A percentile compares a stretch with the other conserved stretches of the same genome.
Conservation (phyloP, 768 basidiomycete genomes). For the Agrocybe praecox region DNA sequence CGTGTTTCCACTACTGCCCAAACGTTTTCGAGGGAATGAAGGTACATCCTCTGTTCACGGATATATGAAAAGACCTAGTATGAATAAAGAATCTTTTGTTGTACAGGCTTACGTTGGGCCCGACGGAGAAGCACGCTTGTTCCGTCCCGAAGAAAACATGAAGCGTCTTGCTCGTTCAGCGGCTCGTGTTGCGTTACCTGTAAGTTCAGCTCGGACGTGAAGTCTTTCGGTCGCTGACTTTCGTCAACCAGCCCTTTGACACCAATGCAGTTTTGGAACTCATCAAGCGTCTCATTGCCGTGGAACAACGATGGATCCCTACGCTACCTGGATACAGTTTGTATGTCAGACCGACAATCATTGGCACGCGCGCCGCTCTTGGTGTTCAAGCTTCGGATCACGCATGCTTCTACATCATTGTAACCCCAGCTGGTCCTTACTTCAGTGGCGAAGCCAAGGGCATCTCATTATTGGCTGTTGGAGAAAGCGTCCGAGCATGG, state of each 20-base stretch:
- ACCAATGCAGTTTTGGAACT: conserved; percentile 66
- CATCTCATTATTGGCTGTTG: conserved; percentile 42
- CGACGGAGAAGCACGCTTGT: conserved; percentile 75
- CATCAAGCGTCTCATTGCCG: conserved; percentile 70
- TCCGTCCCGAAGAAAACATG: conserved; percentile 88
- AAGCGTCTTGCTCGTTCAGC: conserved; percentile 71
- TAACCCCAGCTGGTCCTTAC: conserved; percentile 75
- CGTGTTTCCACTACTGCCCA: conserved; percentile 88
- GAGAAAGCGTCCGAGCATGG: conserved; percentile 48
- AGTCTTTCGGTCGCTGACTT: too few species aligned
- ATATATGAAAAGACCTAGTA: not conserved
- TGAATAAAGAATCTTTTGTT: not conserved
- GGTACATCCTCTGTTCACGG: conserved; percentile 25
- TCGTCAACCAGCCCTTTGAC: conserved; percentile 60
- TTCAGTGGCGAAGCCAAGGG: conserved; percentile 68
- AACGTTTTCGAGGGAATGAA: conserved; percentile 90
- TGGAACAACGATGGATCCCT: conserved; percentile 90
- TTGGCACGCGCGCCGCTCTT: conserved; percentile 52
- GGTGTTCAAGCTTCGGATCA: conserved; percentile 72
- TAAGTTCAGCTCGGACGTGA: conserved; percentile 28
- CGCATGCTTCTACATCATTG: conserved; percentile 76
- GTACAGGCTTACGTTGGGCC: conserved; percentile 67
- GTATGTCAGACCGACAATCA: conserved; percentile 85
- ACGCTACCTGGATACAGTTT: conserved; percentile 71
- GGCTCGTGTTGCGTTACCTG: conserved; percentile 73